Base-by-base conservation (phyloP, 805 yeast genomes). In the Starmerella sp. region DNA sequence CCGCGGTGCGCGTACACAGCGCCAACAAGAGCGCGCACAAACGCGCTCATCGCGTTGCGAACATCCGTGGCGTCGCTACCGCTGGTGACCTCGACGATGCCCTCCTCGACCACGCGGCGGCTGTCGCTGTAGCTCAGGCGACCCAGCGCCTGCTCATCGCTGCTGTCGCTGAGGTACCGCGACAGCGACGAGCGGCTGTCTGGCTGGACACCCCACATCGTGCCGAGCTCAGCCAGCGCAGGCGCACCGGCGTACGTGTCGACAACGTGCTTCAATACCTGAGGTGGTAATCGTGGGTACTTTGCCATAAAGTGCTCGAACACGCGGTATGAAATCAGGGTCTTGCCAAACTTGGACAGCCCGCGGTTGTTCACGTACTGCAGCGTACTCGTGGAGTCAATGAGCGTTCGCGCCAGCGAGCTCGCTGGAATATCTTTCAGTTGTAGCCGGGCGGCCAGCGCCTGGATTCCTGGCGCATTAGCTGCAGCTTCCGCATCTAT, bases 271-370 rank as follows among this genome's bases (percentile, higher is more conserved):
- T 82, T 80, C 54, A 88, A 77, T 31, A 90, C 83, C 8, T 81
- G 77, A 58, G 84, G 77, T 15, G 99, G 98, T 51, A 93, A 75
- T 67, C 99, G 80, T 53, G 99, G 99, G 68, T 89, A 89, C 60
- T 78, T 80, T 51, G 82, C 70, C 63, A 88, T 72, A 56, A 91
- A 73, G 62, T 84, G 73, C 68, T 88, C 95, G 22, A 85, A 76
- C 4, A 82, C 84, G 64, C 86, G 84, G 68, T 82, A 87, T 11
- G 83, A 79, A 57, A 93, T 72, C 49, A 93, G 71, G 57, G 82
- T 81, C 64, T 82, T 80, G 51, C 98, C 98, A 65, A 91, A 82
- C n/a, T 80, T 78, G 55, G 84, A 78, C 65, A 91, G 76, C 5
- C 95, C 93, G 55, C 75, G 75, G 68, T 93, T 91, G 69, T 86